Evolutionary conservation across 202 grass and related monocot species (phyloP), one percentile per base, ranked within the genome.

Genomic region (Digitaria exilis): DNA sequence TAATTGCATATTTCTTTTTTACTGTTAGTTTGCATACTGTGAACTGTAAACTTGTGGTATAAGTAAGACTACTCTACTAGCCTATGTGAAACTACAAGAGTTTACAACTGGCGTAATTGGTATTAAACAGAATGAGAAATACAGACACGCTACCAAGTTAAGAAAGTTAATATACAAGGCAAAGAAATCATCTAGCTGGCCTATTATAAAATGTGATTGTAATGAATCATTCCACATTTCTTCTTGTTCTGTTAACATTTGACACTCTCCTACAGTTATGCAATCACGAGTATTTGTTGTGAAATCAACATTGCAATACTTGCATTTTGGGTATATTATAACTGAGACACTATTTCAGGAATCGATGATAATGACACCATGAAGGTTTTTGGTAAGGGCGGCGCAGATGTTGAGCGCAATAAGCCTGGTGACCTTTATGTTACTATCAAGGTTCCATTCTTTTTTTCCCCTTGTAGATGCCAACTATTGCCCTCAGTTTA

Each of bases 341-440:
- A 79, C 73, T 55, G 60, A 39, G 55, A 31, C 2, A 6, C 4
- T 29, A 66, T 79, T 80, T 42, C 89, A 94, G 92, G 92, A 80
- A 82, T 84, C 45, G 91, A 95, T 84, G 88, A 94, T 52, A 85
- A 82, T 86, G 96, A 94, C 68, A 95, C 78, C 63, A 95, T 98
- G 75, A 94, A 89, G 76, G 83, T 98, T 79, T 89, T 73, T 80
- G 91, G 93, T 68, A 93, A 92, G 80, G 96, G 96, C 81, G 96
- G 96, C 58, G 93, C 87, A 22, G 96, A 98, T 89, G 68, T 85
- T 73, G 96, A 98, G 61, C 83, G 89, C 50, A 90, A 65, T 89
- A 88, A 92, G 69, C 91, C 96, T 81, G 96, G 96, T 28, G 93
- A 98, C 82, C 96, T 98, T 90, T 88, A 87, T 90, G 89, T 98